Base-by-base conservation (phyloP, 1,284 basidiomycete genomes). In the Pulveroboletus sp. region DNA sequence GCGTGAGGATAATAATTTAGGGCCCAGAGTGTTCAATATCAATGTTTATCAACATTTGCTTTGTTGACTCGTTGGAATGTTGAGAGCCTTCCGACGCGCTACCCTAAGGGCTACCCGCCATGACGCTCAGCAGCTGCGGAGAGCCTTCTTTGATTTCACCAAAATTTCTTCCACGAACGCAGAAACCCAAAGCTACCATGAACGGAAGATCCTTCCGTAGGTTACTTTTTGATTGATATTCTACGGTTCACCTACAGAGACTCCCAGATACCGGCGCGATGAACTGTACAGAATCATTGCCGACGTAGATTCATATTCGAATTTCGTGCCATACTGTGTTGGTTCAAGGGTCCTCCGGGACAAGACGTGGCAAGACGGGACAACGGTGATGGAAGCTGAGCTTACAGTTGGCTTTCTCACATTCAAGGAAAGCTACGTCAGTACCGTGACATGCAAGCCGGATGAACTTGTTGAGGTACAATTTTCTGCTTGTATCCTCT, bases 291-390 rank as follows among this genome's bases (percentile, higher is more conserved):
- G 84, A 7, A 75, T 98, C 55, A 92, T 99, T 45, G 84, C 94
- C 17, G 90, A 98, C 73, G 90, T 98, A 22, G 83, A 83, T 10
- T 89, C 91, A 6, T 99, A 98, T 74, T 81, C 87, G 14, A 77
- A 78, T 49, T 99, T 98, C 69, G 78, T 99, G 46, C 96, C 96
- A 0, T 98, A 94, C 73, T 98, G 96, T 76, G 85, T 84, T 18
- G 76, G 78, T 29, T 92, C 94, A 3, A 84, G 83, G 25, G 83
- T 97, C 43, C 75, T 95, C 39, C 72, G 72, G 54, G 60, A 51
- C 59, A 57, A 54, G 43, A 40, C 64, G 53, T 52, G 61, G 45
- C 65, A 72, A 45, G 73, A 77, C 52, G 69, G 77, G 60, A 71
- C 68, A 22, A 80, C 78, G 54, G 67, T 80, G 43, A 85, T 95